These are phyloP conservation scores for Dipodascopsis uninucleata DNA, from an alignment of 805 yeast genomes.

Conservation along the genomic window DNA sequence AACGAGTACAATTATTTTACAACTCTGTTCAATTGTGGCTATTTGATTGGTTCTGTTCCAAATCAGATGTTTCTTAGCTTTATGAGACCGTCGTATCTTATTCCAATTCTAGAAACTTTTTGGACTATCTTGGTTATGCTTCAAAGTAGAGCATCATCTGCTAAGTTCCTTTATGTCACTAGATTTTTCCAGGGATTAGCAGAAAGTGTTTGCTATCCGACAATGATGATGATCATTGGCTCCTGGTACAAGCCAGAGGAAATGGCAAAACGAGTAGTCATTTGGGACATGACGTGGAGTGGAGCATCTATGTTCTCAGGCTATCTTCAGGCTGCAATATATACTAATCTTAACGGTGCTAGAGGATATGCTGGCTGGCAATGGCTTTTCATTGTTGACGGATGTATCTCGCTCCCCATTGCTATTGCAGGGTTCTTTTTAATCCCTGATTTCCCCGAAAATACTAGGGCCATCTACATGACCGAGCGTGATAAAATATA, in stretches of 20 bases:
- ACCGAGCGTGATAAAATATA: constrained; percentile 1
- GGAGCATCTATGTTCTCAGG: constrained; percentile 46
- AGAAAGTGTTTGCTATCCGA: constrained; percentile 37
- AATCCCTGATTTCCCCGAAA: constrained; percentile 12
- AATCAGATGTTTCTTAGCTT: constrained; percentile 33
- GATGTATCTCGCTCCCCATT: constrained; percentile 43
- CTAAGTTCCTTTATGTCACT: constrained; percentile 40
- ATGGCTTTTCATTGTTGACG: constrained; percentile 66
- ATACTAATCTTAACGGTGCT: constrained; percentile 40
- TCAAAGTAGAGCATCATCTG: constrained; percentile 34
- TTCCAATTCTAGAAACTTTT: constrained; percentile 30
- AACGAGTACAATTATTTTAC: constrained; percentile 48
- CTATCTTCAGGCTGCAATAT: constrained; percentile 44
- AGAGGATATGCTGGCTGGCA: constrained; percentile 52
- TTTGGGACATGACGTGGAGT: constrained; percentile 40
- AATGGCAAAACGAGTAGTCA: constrained; percentile 42
- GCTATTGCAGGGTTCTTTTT: constrained; percentile 38
- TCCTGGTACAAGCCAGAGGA: constrained; percentile 47
- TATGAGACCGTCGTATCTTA: constrained; percentile 27
- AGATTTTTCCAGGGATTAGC: constrained; percentile 44
- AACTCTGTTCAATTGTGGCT: constrained; percentile 44
- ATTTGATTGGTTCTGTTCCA: constrained; percentile 38
- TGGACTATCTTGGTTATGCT: constrained; percentile 41
- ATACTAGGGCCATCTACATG: constrained; percentile 7
- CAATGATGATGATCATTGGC: constrained; percentile 38